These are phyloP conservation scores for Wickerhamomyces chaumierensis DNA, from an alignment of 805 yeast species.

Conservation along the genomic window DNA sequence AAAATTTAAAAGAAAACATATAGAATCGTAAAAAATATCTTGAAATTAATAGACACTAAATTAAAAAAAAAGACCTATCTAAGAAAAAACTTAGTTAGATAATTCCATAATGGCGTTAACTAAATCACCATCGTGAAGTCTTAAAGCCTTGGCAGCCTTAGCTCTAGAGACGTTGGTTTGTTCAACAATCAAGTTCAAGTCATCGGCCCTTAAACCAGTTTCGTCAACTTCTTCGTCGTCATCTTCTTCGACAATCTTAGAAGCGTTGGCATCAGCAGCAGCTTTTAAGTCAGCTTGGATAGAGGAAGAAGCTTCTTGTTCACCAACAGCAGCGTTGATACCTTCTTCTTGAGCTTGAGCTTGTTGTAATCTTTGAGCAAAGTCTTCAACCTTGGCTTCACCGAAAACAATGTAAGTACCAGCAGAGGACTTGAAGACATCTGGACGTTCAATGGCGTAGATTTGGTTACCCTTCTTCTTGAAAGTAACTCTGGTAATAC, in stretches of 20 bases:
- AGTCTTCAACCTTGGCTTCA: conserved; percentile 94
- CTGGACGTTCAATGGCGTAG: conserved; percentile 87
- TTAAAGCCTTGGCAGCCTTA: conserved; percentile 87
- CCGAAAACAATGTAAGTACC: conserved; percentile 97
- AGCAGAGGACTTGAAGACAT: conserved; percentile 84
- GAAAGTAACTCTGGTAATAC: conserved; percentile 91
- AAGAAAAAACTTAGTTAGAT: conserved; percentile 17
- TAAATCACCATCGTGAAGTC: conserved; percentile 82
- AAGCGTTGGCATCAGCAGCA: conserved; percentile 40
- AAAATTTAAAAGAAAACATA: not conserved
- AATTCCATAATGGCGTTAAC: conserved; percentile 93
- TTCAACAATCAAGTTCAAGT: conserved; percentile 76
- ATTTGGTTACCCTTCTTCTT: conserved; percentile 86
- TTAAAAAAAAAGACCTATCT: too few species aligned
- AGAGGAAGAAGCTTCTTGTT: conserved; percentile 65
- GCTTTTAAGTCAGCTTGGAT: conserved; percentile 76
- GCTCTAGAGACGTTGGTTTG: conserved; percentile 85
- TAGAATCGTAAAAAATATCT: not conserved
- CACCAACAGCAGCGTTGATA: conserved; percentile 38
- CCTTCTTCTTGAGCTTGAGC: conserved; percentile 44
- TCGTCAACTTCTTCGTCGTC: conserved; percentile 73
- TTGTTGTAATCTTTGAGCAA: conserved; percentile 78
- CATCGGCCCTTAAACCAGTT: conserved; percentile 71
- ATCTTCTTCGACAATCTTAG: conserved; percentile 22
- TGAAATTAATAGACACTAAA: too few species aligned